phyloP scores from a whole-genome alignment of 2,329 filamentous ascomycete genomes.

The Microthyrium microscopicum region DNA sequence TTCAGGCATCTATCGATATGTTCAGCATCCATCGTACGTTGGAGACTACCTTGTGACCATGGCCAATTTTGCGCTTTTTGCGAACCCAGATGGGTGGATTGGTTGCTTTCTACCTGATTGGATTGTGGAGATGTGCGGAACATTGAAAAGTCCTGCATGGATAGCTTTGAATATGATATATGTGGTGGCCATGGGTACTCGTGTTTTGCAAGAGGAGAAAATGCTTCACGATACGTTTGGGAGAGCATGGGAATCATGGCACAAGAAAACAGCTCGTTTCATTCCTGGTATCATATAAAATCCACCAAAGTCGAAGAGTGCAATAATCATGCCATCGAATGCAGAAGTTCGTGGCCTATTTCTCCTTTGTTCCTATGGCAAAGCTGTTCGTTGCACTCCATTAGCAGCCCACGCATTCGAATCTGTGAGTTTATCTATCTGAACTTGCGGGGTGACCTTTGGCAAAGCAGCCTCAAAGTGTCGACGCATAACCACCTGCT shows the following conservation, averaged over 20 bases:
- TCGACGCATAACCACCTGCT: too few species aligned
- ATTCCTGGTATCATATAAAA: conserved; percentile 31
- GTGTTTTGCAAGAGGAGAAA: conserved; percentile 31
- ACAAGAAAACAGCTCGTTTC: conserved; percentile 31
- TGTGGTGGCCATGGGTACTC: conserved; percentile 15
- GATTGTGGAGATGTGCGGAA: neutral
- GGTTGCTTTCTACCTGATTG: neutral
- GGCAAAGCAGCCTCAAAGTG: too few species aligned
- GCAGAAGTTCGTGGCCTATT: too few species aligned
- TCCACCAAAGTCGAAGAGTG: too few species aligned
- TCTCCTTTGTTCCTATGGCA: too few species aligned
- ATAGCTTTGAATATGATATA: conserved; percentile 7
- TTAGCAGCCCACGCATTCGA: too few species aligned
- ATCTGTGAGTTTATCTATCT: too few species aligned
- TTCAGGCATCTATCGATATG: conserved; percentile 29
- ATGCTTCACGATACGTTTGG: conserved; percentile 34
- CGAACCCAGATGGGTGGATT: neutral
- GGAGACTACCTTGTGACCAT: conserved; percentile 23
- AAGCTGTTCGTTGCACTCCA: too few species aligned
- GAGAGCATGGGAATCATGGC: conserved; percentile 32
- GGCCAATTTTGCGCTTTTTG: conserved; percentile 10
- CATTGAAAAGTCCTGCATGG: neutral
- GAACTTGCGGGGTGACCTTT: too few species aligned
- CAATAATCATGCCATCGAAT: too few species aligned
- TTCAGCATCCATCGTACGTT: conserved; percentile 38